Evolutionary conservation across 2,329 filamentous ascomycete species (phyloP).

Genomic region (Fusarium udum): DNA sequence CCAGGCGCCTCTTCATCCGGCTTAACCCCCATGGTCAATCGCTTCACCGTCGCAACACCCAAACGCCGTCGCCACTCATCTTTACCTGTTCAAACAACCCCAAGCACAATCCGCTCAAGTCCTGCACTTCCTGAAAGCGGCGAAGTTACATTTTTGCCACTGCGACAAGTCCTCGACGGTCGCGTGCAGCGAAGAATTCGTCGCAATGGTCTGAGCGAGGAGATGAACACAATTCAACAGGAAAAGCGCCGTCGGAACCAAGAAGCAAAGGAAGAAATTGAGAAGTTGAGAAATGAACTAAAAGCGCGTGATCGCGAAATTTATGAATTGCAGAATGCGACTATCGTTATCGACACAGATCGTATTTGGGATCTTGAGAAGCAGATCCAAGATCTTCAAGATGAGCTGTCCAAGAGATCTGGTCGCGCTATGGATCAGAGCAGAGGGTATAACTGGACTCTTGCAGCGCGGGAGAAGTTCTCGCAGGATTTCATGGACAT

Average conservation of each 20-base stretch:
- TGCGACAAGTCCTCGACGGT: conserved; percentile 66
- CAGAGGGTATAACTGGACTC: conserved; percentile 59
- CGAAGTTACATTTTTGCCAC: conserved; percentile 54
- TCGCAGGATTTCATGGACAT: conserved; percentile 55
- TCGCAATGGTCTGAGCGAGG: conserved; percentile 66
- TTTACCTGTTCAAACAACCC: conserved; percentile 47
- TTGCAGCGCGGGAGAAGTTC: conserved; percentile 60
- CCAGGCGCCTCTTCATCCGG: conserved; percentile 61
- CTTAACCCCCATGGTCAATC: conserved; percentile 66
- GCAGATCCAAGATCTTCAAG: conserved; percentile 51
- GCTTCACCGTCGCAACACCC: conserved; percentile 56
- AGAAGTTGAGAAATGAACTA: conserved; percentile 59
- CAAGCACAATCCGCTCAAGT: conserved; percentile 27
- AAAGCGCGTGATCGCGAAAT: conserved; percentile 63
- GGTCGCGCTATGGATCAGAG: conserved; percentile 35
- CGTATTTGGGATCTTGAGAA: conserved; percentile 54
- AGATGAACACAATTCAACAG: conserved; percentile 62
- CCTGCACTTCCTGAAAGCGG: conserved; percentile 44
- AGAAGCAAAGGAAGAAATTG: conserved; percentile 58
- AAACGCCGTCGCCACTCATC: conserved; percentile 58
- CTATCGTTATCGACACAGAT: conserved; percentile 59
- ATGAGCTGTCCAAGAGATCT: conserved; percentile 45
- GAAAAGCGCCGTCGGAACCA: conserved; percentile 55
- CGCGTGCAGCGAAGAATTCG: conserved; percentile 66
- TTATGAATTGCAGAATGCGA: conserved; percentile 60